Conservation (phyloP, 2,329 filamentous ascomycete genomes). For the Colletotrichum tabaci region DNA sequence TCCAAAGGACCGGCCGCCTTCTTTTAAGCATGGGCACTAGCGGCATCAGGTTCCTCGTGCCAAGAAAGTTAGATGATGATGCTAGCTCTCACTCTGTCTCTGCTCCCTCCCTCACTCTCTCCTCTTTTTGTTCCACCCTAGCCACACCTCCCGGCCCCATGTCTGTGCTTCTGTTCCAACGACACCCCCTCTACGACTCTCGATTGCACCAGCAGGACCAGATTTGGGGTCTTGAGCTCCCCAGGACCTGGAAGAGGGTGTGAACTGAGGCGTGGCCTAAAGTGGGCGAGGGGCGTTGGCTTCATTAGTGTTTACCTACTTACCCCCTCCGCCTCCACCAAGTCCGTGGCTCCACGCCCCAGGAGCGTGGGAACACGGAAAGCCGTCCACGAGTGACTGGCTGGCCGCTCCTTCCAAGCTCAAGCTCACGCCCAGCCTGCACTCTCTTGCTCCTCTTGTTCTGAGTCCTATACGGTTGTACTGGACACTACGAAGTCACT, state of each 20-base stretch:
- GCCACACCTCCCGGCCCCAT: constrained; percentile 26
- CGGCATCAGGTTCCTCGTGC: constrained; percentile 37
- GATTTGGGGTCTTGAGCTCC: background rate
- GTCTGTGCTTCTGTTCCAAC: constrained; percentile 40
- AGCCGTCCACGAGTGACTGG: constrained; percentile 27
- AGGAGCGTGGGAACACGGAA: constrained; percentile 37
- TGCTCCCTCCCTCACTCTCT: background rate
- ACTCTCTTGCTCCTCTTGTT: background rate
- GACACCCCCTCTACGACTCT: constrained; percentile 5
- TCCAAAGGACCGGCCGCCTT: constrained; percentile 28
- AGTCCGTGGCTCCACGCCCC: constrained; percentile 35
- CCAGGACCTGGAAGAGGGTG: constrained; percentile 29
- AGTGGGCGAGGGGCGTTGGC: constrained; percentile 27
- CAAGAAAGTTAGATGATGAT: constrained; percentile 41
- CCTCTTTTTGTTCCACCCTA: constrained; percentile 8
- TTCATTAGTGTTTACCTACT: constrained; percentile 1
- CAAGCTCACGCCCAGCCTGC: background rate
- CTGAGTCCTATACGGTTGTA: background rate
- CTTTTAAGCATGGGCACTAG: constrained; percentile 37
- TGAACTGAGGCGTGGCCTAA: constrained; percentile 8
- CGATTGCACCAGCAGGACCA: background rate
- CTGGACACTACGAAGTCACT: background rate
- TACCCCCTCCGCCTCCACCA: constrained; percentile 16
- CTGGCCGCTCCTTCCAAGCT: constrained; percentile 5
- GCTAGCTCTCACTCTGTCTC: constrained; percentile 4